phyloP scores from a whole-genome alignment of 805 yeast genomes.

The Kluyveromyces siamensis region DNA sequence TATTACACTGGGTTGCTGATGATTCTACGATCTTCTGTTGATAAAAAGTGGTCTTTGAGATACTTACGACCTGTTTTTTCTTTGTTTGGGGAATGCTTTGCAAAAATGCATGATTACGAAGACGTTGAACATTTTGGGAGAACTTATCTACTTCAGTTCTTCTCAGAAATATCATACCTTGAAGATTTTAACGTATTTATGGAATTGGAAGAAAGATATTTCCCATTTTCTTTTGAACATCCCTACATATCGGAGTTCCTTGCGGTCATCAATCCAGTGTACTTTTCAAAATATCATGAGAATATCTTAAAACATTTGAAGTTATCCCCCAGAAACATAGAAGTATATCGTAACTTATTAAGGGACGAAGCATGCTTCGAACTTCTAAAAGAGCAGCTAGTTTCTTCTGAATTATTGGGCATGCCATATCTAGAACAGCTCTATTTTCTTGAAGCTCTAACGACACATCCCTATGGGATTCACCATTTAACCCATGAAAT shows the following conservation, averaged over 20 bases:
- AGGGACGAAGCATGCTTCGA: slow-evolving; percentile 13
- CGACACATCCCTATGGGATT: slow-evolving; percentile 14
- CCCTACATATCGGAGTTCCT: slow-evolving; percentile 15
- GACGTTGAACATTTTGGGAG: slow-evolving; percentile 16
- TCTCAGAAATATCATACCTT: slow-evolving; percentile 18
- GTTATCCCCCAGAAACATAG: slow-evolving; percentile 8
- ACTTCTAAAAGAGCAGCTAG: slow-evolving; percentile 12
- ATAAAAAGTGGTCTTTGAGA: slow-evolving; percentile 11
- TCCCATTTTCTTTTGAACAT: slow-evolving; percentile 11
- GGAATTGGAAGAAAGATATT: slow-evolving; percentile 13
- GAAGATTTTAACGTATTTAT: slow-evolving; percentile 10
- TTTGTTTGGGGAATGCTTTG: slow-evolving; percentile 15
- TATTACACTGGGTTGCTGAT: slow-evolving; percentile 14
- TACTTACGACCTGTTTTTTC: slow-evolving; percentile 8
- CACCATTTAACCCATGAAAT: slow-evolving; percentile 10
- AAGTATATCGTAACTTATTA: slow-evolving; percentile 18
- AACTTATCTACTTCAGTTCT: slow-evolving; percentile 17
- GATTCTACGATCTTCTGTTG: background rate
- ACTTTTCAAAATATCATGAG: slow-evolving; percentile 11
- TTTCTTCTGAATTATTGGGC: slow-evolving; percentile 11
- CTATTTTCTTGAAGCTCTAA: slow-evolving; percentile 19
- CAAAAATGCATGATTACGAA: slow-evolving; percentile 8
- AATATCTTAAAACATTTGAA: slow-evolving; percentile 6
- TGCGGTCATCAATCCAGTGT: slow-evolving; percentile 24
- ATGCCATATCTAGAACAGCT: slow-evolving; percentile 28